Evolutionary conservation across 169 alveolate genomes (phyloP).

Genomic region (Eimeria zaria): DNA sequence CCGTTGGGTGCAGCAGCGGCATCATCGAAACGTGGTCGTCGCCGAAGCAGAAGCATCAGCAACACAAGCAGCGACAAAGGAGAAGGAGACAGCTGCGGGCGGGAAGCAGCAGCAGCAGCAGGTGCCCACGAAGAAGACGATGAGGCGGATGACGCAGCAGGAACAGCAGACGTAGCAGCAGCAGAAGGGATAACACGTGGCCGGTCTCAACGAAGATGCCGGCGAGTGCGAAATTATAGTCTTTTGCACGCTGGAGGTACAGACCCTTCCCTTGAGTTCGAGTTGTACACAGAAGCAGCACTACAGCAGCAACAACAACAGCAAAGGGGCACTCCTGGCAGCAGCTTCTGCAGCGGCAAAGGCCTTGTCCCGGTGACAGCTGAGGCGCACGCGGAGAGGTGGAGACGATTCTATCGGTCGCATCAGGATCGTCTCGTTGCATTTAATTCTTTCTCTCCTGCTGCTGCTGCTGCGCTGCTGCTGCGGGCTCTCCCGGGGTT

Average conservation of each 20-base stretch:
- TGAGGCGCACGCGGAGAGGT: slow-evolving; percentile 55
- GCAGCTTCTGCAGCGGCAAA: slow-evolving; percentile 3
- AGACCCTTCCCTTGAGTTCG: slow-evolving; percentile 47
- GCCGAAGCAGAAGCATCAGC: slow-evolving; percentile 65
- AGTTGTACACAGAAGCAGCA: slow-evolving; percentile 50
- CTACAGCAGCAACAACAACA: slow-evolving; percentile 64
- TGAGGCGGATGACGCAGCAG: slow-evolving; percentile 14
- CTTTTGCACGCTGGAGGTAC: slow-evolving; percentile 62
- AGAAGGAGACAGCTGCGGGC: slow-evolving; percentile 25
- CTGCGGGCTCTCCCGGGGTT: slow-evolving; percentile 65
- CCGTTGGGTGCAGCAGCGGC: slow-evolving; percentile 12
- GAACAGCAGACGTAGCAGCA: slow-evolving; percentile 19
- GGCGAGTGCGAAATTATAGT: slow-evolving; percentile 65
- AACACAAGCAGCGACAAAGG: slow-evolving; percentile 61
- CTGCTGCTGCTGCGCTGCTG: slow-evolving; percentile 63
- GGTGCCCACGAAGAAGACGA: slow-evolving; percentile 43
- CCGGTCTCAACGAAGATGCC: slow-evolving; percentile 61
- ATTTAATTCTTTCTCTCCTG: slow-evolving; percentile 63
- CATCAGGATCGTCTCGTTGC: slow-evolving; percentile 56
- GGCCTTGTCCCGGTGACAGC: slow-evolving; percentile 67
- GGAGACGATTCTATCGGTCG: slow-evolving; percentile 54
- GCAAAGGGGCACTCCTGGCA: slow-evolving; percentile 23
- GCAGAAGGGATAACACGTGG: slow-evolving; percentile 25
- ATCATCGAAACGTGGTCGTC: slow-evolving; percentile 36
- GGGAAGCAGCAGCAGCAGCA: slow-evolving; percentile 17